Evolutionary conservation across 2,329 filamentous ascomycete genomes (phyloP).

Genomic region (Zymoseptoria crescenta): DNA sequence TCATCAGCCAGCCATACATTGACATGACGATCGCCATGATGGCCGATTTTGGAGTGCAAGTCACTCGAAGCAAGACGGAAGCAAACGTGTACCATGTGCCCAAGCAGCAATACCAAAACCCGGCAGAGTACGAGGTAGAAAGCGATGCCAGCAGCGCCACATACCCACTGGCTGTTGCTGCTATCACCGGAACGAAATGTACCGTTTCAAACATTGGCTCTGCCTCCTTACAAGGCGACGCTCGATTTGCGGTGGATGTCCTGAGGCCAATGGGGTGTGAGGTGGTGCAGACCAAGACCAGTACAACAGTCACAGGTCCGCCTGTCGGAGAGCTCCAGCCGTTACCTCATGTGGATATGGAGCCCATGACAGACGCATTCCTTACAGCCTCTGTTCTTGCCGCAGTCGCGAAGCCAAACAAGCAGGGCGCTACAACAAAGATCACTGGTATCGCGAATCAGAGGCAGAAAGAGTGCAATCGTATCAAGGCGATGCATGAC

Average conservation of each 20-base stretch:
- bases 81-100: constrained; percentile 92
- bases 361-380: constrained; percentile 98
- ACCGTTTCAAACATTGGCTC: constrained; percentile 95
- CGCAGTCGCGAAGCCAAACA: constrained; percentile 70
- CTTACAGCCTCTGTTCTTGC: constrained; percentile 88
- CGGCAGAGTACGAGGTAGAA: constrained; percentile 79
- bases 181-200: constrained; percentile 91
- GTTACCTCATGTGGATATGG: constrained; percentile 85
- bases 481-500: constrained; percentile 90
- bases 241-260: constrained; percentile 85
- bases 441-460: constrained; percentile 97
- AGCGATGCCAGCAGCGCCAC: constrained; percentile 97
- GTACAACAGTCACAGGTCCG: constrained; percentile 92
- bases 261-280: constrained; percentile 87
- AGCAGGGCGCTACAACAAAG: constrained; percentile 56
- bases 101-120: constrained; percentile 73
- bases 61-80: constrained; percentile 67
- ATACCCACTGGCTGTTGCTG: constrained; percentile 87
- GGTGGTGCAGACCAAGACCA: constrained; percentile 74
- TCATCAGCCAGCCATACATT: constrained; percentile 94
- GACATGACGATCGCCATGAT: constrained; percentile 99
- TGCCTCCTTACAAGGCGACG: constrained; percentile 85
- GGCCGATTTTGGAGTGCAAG: constrained; percentile 77
- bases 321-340: constrained; percentile 62
- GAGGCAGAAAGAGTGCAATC: constrained; percentile 95